Conservation (phyloP, 1,139 yeast genomes). For the Geotrichum australiense region DNA sequence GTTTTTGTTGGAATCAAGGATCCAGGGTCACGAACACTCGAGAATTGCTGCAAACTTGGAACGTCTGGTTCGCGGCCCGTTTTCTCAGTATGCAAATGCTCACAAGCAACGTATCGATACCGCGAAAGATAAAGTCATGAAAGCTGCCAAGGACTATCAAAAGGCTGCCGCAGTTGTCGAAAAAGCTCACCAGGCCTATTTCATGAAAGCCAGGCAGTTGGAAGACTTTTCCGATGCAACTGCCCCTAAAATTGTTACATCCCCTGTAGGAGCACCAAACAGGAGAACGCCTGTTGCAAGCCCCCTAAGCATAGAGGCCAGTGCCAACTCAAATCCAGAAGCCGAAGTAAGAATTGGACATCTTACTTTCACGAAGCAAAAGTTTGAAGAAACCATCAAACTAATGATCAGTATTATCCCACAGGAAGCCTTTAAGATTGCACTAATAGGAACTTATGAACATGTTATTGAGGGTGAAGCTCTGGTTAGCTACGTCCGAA, state of each 20-base stretch:
- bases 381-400: slow-evolving; percentile 29
- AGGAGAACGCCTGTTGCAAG: neutral
- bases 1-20: slow-evolving; percentile 43
- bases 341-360: slow-evolving; percentile 30
- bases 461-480: slow-evolving; percentile 58
- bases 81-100: slow-evolving; percentile 62
- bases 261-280: slow-evolving; percentile 8
- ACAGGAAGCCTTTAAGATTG: slow-evolving; percentile 44
- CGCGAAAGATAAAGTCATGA: slow-evolving; percentile 46
- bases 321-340: neutral
- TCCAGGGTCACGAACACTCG: slow-evolving; percentile 60
- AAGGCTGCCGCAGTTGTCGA: slow-evolving; percentile 42
- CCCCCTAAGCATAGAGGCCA: neutral
- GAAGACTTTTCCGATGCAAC: slow-evolving; percentile 41
- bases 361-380: slow-evolving; percentile 27
- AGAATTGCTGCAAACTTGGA: slow-evolving; percentile 57
- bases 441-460: slow-evolving; percentile 61
- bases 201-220: slow-evolving; percentile 62
- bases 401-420: slow-evolving; percentile 40
- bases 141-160: slow-evolving; percentile 46
- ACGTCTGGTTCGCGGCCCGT: slow-evolving; percentile 56
- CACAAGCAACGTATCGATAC: slow-evolving; percentile 59
- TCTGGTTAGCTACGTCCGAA: slow-evolving; percentile 54
- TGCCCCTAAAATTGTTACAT: slow-evolving; percentile 16
- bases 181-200: slow-evolving; percentile 56